phyloP scores from a whole-genome alignment of 768 basidiomycete genomes.

The Mycena maculata region DNA sequence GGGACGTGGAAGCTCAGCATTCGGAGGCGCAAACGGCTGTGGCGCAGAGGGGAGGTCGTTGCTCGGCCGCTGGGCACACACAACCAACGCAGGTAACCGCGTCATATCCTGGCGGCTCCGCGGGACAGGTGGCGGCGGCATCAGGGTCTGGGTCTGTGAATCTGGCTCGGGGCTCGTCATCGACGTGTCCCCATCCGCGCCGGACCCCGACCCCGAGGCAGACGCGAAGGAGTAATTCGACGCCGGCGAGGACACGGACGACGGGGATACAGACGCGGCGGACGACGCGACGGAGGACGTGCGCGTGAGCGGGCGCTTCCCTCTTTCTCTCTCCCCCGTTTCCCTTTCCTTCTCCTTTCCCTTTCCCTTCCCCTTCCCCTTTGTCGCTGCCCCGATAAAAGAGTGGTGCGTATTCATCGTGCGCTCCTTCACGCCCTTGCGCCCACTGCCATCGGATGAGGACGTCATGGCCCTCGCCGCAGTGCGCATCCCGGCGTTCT shows the following conservation, averaged over 20 bases:
- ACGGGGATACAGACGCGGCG: neutral
- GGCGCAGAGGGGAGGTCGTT: neutral
- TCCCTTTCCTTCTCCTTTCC: conserved; percentile 17
- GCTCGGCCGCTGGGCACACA: neutral
- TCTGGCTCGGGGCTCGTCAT: conserved; percentile 27
- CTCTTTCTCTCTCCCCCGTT: neutral
- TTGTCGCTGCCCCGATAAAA: neutral
- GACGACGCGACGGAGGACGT: neutral
- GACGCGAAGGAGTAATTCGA: conserved; percentile 22
- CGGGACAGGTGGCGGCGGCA: conserved; percentile 34
- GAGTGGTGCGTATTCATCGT: conserved; percentile 4
- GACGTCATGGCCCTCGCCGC: neutral
- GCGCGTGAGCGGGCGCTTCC: neutral
- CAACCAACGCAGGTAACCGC: conserved; percentile 15
- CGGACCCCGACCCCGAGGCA: too few species aligned
- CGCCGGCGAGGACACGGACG: neutral
- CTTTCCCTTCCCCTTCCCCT: conserved; percentile 8
- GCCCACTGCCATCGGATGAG: neutral
- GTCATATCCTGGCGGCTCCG: neutral
- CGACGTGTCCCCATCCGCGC: neutral
- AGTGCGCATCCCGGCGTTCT: conserved; percentile 24
- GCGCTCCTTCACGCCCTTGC: conserved; percentile 24
- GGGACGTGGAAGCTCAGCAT: neutral
- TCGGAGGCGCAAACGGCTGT: neutral
- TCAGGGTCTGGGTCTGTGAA: neutral